Base-by-base conservation (phyloP, 345 rosid species). In the Microthlaspi erraticum region DNA sequence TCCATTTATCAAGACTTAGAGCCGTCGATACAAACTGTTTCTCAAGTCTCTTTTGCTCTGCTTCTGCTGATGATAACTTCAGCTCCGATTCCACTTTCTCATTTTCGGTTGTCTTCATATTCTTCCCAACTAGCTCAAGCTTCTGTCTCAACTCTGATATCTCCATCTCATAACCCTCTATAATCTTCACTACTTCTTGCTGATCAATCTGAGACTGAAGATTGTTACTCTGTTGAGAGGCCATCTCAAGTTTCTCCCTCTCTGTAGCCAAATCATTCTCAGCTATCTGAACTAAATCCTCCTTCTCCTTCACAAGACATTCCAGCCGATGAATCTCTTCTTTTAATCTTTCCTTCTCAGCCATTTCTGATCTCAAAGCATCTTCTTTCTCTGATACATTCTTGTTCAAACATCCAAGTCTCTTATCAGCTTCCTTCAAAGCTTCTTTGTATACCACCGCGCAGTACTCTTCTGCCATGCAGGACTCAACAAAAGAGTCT, bases 371-470 rank as follows among this genome's bases (percentile, higher is more conserved):
- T 52, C 31, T 68, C 43, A 85, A 48, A 32, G 71, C 72, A 16
- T 48, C 65, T 68, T 81, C 93, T 42, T 68, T 84, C 59, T 85
- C 83, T 68, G 75, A 26, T 29, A 43, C 69, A 69, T 13, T 19
- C 4, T 20, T 29, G 54, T 78, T 81, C 77, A 82, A 79, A 43
- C 52, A 50, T 58, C 37, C 33, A 55, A 83, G 68, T 75, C 84
- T 76, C 76, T 71, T 80, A 70, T 56, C 70, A 33, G 89, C 92
- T 73, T 85, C 92, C 77, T 69, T 80, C 36, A 87, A 64, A 42
- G 84, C 67, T 67, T 80, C 89, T 73, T 55, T 73, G 50, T 66
- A 77, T 39, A 84, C 49, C 32, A 77, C 60, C 52, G 44, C 81
- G 31, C 63, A 63, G n/a, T 79, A 51, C 51, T 59, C 88, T 73